A percentile compares a stretch with the other conserved stretches of the same genome.
These are phyloP conservation scores for Coriaria nepalensis DNA, from an alignment of 306 rosid species.

Conservation along the genomic window DNA sequence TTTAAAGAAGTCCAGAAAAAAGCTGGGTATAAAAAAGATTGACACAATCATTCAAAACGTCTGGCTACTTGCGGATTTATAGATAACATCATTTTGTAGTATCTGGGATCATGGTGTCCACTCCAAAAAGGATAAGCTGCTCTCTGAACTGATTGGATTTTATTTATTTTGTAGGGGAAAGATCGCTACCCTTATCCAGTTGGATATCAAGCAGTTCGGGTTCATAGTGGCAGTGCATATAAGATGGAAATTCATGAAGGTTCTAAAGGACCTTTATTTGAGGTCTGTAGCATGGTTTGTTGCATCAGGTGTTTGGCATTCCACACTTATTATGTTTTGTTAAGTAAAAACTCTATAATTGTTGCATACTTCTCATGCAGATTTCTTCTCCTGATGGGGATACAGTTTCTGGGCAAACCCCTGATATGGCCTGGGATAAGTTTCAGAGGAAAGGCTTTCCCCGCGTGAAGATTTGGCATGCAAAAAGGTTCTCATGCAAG, in stretches of 20 bases:
- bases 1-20: no score
- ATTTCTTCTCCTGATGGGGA: slow-evolving; percentile 53
- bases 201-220: slow-evolving; percentile 59
- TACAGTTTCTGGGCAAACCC: slow-evolving; percentile 71
- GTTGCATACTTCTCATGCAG: slow-evolving; percentile 29
- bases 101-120: no score
- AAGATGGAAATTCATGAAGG: slow-evolving; percentile 78
- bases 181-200: slow-evolving; percentile 89
- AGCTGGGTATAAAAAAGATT: no score
- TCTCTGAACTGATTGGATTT: no score
- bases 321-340: no score
- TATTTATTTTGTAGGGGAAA: slow-evolving; percentile 46
- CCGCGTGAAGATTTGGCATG: slow-evolving; percentile 56
- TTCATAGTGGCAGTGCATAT: slow-evolving; percentile 46
- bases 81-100: no score
- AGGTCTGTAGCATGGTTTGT: slow-evolving; percentile 34
- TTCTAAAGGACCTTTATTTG: slow-evolving; percentile 59
- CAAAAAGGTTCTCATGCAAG: slow-evolving; percentile 66
- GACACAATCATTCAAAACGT: no score
- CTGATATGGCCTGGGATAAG: slow-evolving; percentile 65
- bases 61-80: neutral
- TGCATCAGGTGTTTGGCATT: no score
- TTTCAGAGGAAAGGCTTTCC: slow-evolving; percentile 54
- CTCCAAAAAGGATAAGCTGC: no score
- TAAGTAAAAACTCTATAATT: slow-evolving; percentile 7